A percentile compares a stretch with the other conserved stretches of the same genome.
Conservation (phyloP, 768 basidiomycete genomes). For the Leccinum variicolor region DNA sequence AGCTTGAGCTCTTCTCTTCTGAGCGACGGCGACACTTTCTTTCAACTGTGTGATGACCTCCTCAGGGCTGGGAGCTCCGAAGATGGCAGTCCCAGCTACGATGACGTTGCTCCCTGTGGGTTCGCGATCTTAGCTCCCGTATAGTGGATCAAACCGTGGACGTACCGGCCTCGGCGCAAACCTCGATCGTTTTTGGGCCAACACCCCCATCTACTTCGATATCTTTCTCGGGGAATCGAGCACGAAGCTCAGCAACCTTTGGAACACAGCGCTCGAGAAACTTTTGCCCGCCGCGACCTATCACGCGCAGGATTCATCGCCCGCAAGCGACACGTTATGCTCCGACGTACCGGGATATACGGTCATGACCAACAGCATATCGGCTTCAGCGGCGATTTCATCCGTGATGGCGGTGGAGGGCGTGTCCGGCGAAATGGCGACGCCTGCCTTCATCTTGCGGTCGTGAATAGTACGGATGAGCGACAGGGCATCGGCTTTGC, state of each 20-base stretch:
- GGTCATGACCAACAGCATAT: conserved; percentile 98
- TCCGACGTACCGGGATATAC: conserved; percentile 77
- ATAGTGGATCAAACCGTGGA: background rate
- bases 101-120: conserved; percentile 90
- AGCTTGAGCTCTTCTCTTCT: conserved; percentile 39
- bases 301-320: background rate
- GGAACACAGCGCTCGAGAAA: conserved; percentile 90
- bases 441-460: conserved; percentile 89
- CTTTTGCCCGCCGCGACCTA: conserved; percentile 93
- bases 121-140: background rate
- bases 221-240: conserved; percentile 88
- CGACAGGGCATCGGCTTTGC: conserved; percentile 61
- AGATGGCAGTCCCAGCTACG: conserved; percentile 96
- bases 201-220: conserved; percentile 99
- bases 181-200: conserved; percentile 83
- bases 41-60: conserved; percentile 74
- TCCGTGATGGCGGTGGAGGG: conserved; percentile 86
- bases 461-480: conserved; percentile 79
- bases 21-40: conserved; percentile 63
- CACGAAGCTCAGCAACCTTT: conserved; percentile 88
- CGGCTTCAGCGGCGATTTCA: conserved; percentile 75
- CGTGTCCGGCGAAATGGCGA: conserved; percentile 96
- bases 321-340: background rate
- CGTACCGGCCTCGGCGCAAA: conserved; percentile 86
- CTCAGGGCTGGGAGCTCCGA: conserved; percentile 74